Evolutionary conservation across 192 early-diverging fungal species (phyloP).

Genomic region (Lobosporangium transversale): DNA sequence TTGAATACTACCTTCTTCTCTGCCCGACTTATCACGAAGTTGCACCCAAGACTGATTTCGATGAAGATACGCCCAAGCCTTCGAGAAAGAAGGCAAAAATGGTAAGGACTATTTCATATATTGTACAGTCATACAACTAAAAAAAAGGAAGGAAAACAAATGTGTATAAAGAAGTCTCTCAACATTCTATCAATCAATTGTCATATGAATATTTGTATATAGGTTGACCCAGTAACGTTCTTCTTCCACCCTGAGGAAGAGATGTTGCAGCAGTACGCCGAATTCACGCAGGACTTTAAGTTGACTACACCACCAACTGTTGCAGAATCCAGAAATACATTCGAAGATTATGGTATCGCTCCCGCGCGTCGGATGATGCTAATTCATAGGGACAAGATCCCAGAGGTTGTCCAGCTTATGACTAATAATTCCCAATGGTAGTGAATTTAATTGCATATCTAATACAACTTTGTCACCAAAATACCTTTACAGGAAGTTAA

Average conservation of each 20-base stretch:
- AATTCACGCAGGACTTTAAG: constrained; percentile 83
- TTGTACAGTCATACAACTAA: no score
- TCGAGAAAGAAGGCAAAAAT: constrained; percentile 56
- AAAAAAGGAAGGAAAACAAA: no score
- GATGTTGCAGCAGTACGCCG: constrained; percentile 80
- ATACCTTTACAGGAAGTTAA: background rate
- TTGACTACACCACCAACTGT: constrained; percentile 74
- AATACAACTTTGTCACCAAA: background rate
- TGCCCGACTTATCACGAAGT: constrained; percentile 86
- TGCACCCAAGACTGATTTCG: constrained; percentile 66
- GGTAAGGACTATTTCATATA: no score
- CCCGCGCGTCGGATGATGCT: constrained; percentile 75
- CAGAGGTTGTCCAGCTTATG: constrained; percentile 60
- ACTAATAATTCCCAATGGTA: constrained; percentile 54
- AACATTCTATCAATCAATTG: no score
- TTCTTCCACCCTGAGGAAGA: constrained; percentile 96
- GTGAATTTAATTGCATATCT: background rate
- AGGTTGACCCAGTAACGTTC: constrained; percentile 61
- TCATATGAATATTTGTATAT: no score
- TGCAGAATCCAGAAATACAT: constrained; percentile 81
- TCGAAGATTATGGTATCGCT: constrained; percentile 86
- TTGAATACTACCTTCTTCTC: constrained; percentile 85
- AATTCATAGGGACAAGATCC: constrained; percentile 66
- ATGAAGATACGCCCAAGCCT: constrained; percentile 56
- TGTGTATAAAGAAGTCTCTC: no score